Percentiles rank a stretch among this genome's conserved stretches.
Evolutionary conservation across 1,284 basidiomycete species (phyloP).

Genomic region (Amylostereum chailletii): DNA sequence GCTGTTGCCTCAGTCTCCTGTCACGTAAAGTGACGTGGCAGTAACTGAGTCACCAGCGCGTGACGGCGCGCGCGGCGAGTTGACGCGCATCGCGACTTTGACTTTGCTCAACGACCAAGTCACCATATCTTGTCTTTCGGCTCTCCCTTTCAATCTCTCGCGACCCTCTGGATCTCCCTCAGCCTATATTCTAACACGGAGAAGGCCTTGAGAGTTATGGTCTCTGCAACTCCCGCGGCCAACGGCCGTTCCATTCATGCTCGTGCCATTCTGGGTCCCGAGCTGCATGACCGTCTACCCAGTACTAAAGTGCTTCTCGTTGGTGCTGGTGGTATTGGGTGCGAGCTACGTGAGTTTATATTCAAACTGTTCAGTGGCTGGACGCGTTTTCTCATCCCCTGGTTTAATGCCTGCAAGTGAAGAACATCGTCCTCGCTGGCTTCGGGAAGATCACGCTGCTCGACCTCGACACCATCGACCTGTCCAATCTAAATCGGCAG

Average conservation of each 20-base stretch:
- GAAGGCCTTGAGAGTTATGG: neutral
- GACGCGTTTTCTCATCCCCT: neutral
- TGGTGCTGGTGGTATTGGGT: slow-evolving; percentile 95
- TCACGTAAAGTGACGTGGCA: too few species aligned
- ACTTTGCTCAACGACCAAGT: too few species aligned
- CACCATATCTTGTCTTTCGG: too few species aligned
- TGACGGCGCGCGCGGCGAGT: too few species aligned
- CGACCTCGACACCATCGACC: slow-evolving; percentile 97
- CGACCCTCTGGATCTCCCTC: too few species aligned
- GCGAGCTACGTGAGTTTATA: slow-evolving; percentile 75
- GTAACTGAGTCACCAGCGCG: too few species aligned
- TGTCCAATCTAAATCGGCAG: slow-evolving; percentile 96
- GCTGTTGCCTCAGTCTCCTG: too few species aligned
- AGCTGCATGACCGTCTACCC: slow-evolving; percentile 51
- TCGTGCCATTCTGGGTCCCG: slow-evolving; percentile 67
- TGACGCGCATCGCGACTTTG: too few species aligned
- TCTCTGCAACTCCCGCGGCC: slow-evolving; percentile 2
- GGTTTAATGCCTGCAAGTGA: slow-evolving; percentile 47
- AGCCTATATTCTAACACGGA: neutral
- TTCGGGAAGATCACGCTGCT: slow-evolving; percentile 90
- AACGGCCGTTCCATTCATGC: slow-evolving; percentile 36
- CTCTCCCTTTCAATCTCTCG: too few species aligned
- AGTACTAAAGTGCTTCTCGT: slow-evolving; percentile 80
- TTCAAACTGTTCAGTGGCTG: neutral
- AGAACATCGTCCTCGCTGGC: slow-evolving; percentile 91